Percentiles rank a stretch among this genome's conserved stretches.
Evolutionary conservation across 768 basidiomycete genomes (phyloP).

Genomic region (Podaxis pistillaris): DNA sequence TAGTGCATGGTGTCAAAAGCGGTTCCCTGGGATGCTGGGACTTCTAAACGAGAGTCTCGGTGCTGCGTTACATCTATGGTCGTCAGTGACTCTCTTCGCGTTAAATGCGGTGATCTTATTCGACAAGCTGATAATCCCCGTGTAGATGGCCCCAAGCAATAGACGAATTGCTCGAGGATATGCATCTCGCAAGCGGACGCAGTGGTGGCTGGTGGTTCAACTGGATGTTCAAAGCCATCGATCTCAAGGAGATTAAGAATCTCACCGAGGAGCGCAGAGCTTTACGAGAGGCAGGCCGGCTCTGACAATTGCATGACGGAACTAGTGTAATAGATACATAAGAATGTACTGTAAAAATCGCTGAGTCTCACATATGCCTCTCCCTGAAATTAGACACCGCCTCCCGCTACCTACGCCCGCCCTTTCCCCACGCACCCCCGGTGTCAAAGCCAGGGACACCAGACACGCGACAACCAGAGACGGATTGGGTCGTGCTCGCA

Average conservation of each 20-base stretch:
- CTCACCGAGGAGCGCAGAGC: conserved; percentile 46
- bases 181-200: conserved; percentile 49
- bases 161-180: conserved; percentile 59
- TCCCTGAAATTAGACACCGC: too few species aligned
- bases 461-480: too few species aligned
- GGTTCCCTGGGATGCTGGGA: conserved; percentile 48
- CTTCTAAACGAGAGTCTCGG: conserved; percentile 57
- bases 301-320: background rate
- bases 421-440: too few species aligned
- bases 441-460: too few species aligned
- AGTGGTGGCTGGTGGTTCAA: conserved; percentile 67
- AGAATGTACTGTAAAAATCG: background rate
- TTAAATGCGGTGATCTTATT: background rate
- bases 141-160: conserved; percentile 59
- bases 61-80: conserved; percentile 51
- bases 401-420: too few species aligned
- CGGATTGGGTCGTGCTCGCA: too few species aligned
- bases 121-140: background rate
- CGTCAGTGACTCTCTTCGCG: conserved; percentile 33
- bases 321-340: background rate
- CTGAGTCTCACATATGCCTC: too few species aligned
- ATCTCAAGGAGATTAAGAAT: conserved; percentile 43
- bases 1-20: conserved; percentile 51
- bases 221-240: conserved; percentile 58
- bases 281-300: conserved; percentile 19